Percentiles rank a stretch among this genome's conserved stretches.
phyloP scores from a whole-genome alignment of 2,329 filamentous ascomycete genomes.

The Fusarium sarcochroum region DNA sequence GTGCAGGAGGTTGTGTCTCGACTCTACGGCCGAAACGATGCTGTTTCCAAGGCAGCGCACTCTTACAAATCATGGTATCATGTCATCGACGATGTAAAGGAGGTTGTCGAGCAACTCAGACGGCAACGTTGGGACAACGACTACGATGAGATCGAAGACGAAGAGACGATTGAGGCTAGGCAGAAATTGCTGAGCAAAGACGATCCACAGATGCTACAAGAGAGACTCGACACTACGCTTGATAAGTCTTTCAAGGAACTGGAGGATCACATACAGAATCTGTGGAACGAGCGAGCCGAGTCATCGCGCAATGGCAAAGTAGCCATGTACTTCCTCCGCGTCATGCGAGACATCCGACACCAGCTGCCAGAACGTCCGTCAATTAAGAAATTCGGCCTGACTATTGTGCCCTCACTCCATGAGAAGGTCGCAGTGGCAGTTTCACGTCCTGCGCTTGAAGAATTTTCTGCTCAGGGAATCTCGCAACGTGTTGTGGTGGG shows the following conservation, averaged over 20 bases:
- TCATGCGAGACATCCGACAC: conserved; percentile 80
- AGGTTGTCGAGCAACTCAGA: conserved; percentile 74
- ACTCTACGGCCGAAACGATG: conserved; percentile 79
- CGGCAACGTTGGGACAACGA: conserved; percentile 83
- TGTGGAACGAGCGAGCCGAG: conserved; percentile 64
- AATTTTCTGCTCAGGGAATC: conserved; percentile 60
- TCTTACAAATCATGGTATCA: conserved; percentile 80
- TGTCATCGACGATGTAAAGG: conserved; percentile 77
- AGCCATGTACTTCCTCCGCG: conserved; percentile 77
- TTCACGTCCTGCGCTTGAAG: conserved; percentile 62
- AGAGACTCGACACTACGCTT: conserved; percentile 70
- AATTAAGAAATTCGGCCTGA: conserved; percentile 69
- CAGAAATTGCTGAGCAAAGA: conserved; percentile 79
- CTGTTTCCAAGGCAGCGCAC: conserved; percentile 72
- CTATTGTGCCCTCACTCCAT: conserved; percentile 76
- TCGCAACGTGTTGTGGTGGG: conserved; percentile 67
- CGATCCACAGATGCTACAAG: conserved; percentile 75
- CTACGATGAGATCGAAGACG: conserved; percentile 79
- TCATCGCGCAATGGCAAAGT: conserved; percentile 65
- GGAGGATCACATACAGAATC: conserved; percentile 65
- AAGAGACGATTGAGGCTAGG: conserved; percentile 76
- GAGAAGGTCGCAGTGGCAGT: conserved; percentile 69
- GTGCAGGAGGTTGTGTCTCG: conserved; percentile 77
- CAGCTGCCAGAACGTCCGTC: conserved; percentile 69
- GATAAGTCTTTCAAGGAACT: conserved; percentile 70